phyloP scores from a whole-genome alignment of 2,329 filamentous ascomycete species.

The Fusarium mangiferae region DNA sequence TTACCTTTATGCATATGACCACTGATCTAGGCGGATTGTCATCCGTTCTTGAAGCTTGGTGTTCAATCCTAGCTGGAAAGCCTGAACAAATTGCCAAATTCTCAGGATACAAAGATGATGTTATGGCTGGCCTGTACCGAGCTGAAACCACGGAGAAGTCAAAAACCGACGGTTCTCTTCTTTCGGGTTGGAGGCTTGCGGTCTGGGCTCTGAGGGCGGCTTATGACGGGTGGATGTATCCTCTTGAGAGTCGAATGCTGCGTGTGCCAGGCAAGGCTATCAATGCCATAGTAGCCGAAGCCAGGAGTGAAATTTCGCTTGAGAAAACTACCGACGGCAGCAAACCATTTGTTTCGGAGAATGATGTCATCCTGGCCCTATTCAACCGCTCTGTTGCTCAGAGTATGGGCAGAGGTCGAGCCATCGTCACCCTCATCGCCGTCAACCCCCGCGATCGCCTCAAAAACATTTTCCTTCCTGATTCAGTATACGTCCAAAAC shows the following conservation, averaged over 20 bases:
- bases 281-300: background rate
- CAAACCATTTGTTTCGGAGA: background rate
- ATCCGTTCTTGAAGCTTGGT: background rate
- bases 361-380: background rate
- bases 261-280: background rate
- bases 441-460: background rate
- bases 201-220: background rate
- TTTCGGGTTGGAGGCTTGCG: background rate
- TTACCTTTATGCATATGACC: background rate
- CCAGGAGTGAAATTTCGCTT: background rate
- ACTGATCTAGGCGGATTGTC: background rate
- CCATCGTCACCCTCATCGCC: background rate
- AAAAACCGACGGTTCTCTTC: rapidly evolving
- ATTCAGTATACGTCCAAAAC: background rate
- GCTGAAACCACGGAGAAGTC: background rate
- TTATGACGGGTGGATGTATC: background rate
- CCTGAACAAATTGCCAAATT: background rate
- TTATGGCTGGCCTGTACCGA: background rate
- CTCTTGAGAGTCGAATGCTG: background rate
- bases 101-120: background rate
- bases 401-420: background rate
- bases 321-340: background rate
- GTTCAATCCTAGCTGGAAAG: background rate
- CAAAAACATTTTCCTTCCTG: background rate
- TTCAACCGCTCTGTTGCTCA: background rate